Percentiles rank a stretch among this genome's conserved stretches.
phyloP scores from a whole-genome alignment of 2,329 filamentous ascomycete genomes.

The Neoarthrinium moseri region DNA sequence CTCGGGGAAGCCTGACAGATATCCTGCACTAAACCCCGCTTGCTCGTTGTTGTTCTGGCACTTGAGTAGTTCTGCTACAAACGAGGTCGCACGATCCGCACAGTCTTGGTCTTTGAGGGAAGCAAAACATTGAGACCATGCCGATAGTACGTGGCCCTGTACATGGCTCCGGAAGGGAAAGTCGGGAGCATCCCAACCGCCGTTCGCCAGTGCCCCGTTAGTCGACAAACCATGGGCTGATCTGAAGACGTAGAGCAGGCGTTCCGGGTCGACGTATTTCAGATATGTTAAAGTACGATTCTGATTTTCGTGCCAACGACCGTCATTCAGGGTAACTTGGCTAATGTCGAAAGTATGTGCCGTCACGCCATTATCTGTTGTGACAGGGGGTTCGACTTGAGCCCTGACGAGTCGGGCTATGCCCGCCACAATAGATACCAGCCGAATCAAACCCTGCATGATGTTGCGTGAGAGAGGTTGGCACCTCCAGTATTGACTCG shows the following conservation, averaged over 20 bases:
- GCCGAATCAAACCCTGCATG: not conserved
- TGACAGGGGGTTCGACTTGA: conserved; percentile 23
- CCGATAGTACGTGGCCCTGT: conserved; percentile 50
- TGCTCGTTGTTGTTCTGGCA: conserved; percentile 49
- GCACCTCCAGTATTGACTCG: too few relatives aligned
- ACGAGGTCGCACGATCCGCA: conserved; percentile 41
- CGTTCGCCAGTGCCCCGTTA: conserved; percentile 41
- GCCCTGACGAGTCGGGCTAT: conserved; percentile 9
- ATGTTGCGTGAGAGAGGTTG: too few relatives aligned
- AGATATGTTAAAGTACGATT: conserved; percentile 46
- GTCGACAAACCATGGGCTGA: conserved; percentile 44
- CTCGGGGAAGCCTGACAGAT: conserved; percentile 51
- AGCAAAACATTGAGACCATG: conserved; percentile 49
- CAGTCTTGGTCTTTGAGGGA: conserved; percentile 40
- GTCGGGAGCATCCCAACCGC: conserved; percentile 52
- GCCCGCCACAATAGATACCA: not conserved
- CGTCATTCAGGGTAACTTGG: conserved; percentile 35
- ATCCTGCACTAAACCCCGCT: conserved; percentile 42
- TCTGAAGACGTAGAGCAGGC: conserved; percentile 48
- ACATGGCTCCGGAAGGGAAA: conserved; percentile 52
- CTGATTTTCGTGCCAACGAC: conserved; percentile 43
- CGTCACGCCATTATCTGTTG: conserved; percentile 28
- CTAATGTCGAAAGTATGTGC: conserved; percentile 38
- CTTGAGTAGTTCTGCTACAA: conserved; percentile 46
- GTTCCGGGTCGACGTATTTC: conserved; percentile 41